Conservation (phyloP, 2,329 filamentous ascomycete species). For the Hymenoscyphus fructigenus region DNA sequence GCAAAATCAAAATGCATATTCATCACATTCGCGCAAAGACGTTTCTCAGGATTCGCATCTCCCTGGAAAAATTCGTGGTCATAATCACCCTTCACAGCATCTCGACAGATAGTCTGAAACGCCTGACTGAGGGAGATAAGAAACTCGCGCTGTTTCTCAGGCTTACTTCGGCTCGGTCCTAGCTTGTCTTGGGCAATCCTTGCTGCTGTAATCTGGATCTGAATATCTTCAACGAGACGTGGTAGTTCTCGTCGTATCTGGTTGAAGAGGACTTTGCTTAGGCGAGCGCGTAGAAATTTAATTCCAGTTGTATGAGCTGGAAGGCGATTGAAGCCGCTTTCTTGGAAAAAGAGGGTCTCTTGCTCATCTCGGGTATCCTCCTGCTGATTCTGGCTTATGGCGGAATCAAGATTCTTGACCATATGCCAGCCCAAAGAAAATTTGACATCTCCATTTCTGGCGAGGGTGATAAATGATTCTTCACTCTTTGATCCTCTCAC, state of each 20-base stretch:
- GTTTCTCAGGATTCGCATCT: conserved; percentile 37
- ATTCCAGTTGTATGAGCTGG: conserved; percentile 46
- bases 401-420: conserved; percentile 40
- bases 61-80: conserved; percentile 49
- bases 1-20: conserved; percentile 50
- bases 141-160: conserved; percentile 48
- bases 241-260: conserved; percentile 50
- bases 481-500: conserved; percentile 41
- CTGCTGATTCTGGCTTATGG: conserved; percentile 15
- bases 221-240: conserved; percentile 45
- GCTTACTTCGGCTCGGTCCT: conserved; percentile 47
- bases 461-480: conserved; percentile 37
- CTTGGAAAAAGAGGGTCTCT: conserved; percentile 46
- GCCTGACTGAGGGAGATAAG: conserved; percentile 47
- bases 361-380: conserved; percentile 39
- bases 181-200: conserved; percentile 44
- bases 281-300: conserved; percentile 44
- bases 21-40: conserved; percentile 55
- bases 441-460: conserved; percentile 42
- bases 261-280: conserved; percentile 50
- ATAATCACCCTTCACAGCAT: conserved; percentile 53
- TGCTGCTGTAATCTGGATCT: conserved; percentile 38
- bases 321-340: conserved; percentile 42
- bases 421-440: conserved; percentile 51
- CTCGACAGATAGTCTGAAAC: conserved; percentile 46